phyloP scores from a whole-genome alignment of 2,329 filamentous ascomycete species.

The Fusarium cyanostomum region DNA sequence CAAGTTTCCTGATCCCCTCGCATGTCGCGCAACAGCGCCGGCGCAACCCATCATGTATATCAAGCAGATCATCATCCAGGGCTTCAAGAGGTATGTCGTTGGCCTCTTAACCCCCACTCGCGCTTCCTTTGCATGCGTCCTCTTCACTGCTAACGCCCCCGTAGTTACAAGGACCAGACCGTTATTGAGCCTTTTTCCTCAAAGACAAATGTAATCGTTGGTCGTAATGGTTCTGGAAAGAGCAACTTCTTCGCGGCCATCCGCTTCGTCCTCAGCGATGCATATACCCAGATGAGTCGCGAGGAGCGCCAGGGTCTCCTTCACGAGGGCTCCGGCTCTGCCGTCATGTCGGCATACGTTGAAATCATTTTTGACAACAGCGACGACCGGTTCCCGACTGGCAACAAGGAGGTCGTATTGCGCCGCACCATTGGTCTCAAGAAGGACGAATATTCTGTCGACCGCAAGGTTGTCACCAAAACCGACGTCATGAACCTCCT shows the following conservation, averaged over 20 bases:
- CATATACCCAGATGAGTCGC: constrained; percentile 93
- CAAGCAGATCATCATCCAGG: constrained; percentile 99
- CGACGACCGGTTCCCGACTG: constrained; percentile 93
- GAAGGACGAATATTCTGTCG: constrained; percentile 98
- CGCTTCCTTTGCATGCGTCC: constrained; percentile 2
- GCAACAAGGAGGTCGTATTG: constrained; percentile 88
- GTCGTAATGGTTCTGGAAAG: constrained; percentile 98
- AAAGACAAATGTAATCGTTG: constrained; percentile 97
- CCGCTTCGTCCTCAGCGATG: constrained; percentile 97
- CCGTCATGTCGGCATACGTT: constrained; percentile 99
- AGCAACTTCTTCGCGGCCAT: constrained; percentile 99
- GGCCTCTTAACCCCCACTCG: not conserved
- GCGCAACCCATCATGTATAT: constrained; percentile 80
- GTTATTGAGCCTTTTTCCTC: constrained; percentile 98
- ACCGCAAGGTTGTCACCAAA: constrained; percentile 96
- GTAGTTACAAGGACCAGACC: constrained; percentile 98
- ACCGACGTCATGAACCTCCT: constrained; percentile 94
- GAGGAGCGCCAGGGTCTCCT: constrained; percentile 95
- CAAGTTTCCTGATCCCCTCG: constrained; percentile 38
- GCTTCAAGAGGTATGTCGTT: constrained; percentile 88
- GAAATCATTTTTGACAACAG: constrained; percentile 99
- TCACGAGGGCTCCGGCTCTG: constrained; percentile 97
- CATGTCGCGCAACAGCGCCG: constrained; percentile 53
- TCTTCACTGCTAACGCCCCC: constrained; percentile 34
- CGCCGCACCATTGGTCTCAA: constrained; percentile 96